Percentiles rank a stretch among this genome's conserved stretches.
phyloP scores from a whole-genome alignment of 257 asterid species.

The Capsicum rhomboideum region DNA sequence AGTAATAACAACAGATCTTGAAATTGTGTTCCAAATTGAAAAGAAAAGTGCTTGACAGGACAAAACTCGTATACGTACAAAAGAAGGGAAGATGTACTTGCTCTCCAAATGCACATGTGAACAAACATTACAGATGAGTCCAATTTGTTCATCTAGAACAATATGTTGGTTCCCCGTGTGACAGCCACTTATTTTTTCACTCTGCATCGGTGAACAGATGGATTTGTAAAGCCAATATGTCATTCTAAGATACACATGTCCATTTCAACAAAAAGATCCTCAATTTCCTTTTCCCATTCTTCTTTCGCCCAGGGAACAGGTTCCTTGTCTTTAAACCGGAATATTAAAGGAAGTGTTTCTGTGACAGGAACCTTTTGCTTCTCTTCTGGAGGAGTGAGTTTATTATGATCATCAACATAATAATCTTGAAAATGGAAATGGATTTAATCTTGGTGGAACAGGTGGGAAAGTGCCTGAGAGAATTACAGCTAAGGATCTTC shows the following conservation, averaged over 20 bases:
- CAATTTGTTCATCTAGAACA: constrained; percentile 54
- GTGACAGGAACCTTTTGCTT: neutral
- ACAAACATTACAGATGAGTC: constrained; percentile 37
- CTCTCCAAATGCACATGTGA: neutral
- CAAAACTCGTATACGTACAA: constrained; percentile 33
- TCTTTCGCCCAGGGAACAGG: constrained; percentile 24
- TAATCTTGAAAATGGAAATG: too few species aligned
- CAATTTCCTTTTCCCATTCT: constrained; percentile 36
- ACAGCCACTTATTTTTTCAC: constrained; percentile 18
- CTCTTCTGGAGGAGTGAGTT: constrained; percentile 1
- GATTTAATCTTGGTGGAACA: too few species aligned
- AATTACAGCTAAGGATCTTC: too few species aligned
- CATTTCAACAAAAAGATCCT: constrained; percentile 33
- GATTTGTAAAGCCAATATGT: constrained; percentile 5
- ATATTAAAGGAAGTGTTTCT: constrained; percentile 33
- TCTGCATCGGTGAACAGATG: neutral
- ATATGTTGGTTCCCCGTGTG: constrained; percentile 25
- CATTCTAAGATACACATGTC: constrained; percentile 29
- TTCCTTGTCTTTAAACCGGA: constrained; percentile 40
- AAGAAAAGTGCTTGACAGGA: neutral
- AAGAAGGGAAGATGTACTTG: constrained; percentile 37
- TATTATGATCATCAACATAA: constrained; percentile 15
- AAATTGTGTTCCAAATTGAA: neutral
- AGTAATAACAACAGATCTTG: neutral
- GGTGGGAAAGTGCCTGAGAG: too few species aligned